phyloP scores from a whole-genome alignment of 169 alveolate species.

The Besnoitia besnoiti region DNA sequence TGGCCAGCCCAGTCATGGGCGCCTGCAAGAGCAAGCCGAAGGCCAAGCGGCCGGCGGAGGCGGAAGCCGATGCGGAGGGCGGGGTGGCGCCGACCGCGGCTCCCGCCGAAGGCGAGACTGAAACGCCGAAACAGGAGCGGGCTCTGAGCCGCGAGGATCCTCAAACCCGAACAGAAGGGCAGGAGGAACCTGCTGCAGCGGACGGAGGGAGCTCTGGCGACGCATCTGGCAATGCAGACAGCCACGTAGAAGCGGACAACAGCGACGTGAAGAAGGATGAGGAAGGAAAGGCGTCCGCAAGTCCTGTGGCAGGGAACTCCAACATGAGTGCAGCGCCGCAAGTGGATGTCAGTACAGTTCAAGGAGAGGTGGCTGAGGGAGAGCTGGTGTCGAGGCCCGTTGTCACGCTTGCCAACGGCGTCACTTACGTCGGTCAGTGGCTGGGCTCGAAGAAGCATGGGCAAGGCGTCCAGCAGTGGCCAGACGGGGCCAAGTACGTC shows the following conservation, averaged over 20 bases:
- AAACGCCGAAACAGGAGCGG: background rate
- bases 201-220: background rate
- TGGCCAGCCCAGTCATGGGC: slow-evolving; percentile 18
- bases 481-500: slow-evolving; percentile 82
- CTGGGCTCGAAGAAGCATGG: slow-evolving; percentile 81
- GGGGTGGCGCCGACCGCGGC: slow-evolving; percentile 27
- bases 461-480: slow-evolving; percentile 78
- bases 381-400: slow-evolving; percentile 46
- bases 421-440: slow-evolving; percentile 75
- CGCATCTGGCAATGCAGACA: slow-evolving; percentile 18
- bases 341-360: background rate
- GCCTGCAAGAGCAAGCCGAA: slow-evolving; percentile 47
- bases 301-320: background rate
- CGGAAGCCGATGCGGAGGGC: background rate
- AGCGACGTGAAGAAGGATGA: background rate
- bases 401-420: slow-evolving; percentile 65
- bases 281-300: background rate
- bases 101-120: background rate
- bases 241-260: background rate
- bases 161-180: background rate
- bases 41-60: slow-evolving; percentile 48
- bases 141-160: background rate
- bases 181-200: background rate
- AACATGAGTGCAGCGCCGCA: slow-evolving; percentile 26
- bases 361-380: background rate